Evolutionary conservation across 2,329 filamentous ascomycete species (phyloP), one percentile per base, ranked within the genome.

Genomic region (Aspergillus tanneri): DNA sequence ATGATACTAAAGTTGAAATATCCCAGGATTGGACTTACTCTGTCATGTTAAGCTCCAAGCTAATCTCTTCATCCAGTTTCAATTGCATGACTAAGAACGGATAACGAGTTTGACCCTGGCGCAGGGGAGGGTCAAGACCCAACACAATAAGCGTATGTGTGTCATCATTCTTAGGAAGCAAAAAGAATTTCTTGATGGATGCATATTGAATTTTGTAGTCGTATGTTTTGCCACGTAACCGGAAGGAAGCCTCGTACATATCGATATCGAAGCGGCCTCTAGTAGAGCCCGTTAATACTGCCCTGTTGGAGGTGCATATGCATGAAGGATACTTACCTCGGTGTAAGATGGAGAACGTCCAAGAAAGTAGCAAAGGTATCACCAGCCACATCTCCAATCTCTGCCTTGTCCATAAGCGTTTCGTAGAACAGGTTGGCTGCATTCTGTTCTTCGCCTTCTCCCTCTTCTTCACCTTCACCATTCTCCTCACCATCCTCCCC

Each of bases 181-280:
- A 82, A 85, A 99, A 96, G 69, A 97, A 97, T 71, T 97, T 97
- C 79, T 99, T 99, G 74, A 97, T 90, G 41, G 86, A 84, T 49
- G 96, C 89, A 73, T 96, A 99, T 70, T 96, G 90, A 58, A 99
- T 97, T 81, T 99, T 99, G 83, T 99, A 99, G 76, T 99, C 95
- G 77, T 99, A 99, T 19, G 93, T 99, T 76, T 99, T 99, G 64
- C 93, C 93, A 57, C 93, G 92, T 53, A 99, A 81, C 54, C 93
- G 87, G 81, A 99, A 97, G 2, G 93, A 97, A 12, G 84, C 86
- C 72, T 97, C 93, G 80, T 99, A 99, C 87, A 99, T 96, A 71
- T 99, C 93, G 74, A 99, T 96, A 70, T 97, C 93, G 79, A 99
- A 99, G 59, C 93, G 92, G 70, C 93, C 95, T 87, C 93, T 91